phyloP scores from a whole-genome alignment of 495 filamentous ascomycete genomes.

The Aspergillus carlsbadensis region DNA sequence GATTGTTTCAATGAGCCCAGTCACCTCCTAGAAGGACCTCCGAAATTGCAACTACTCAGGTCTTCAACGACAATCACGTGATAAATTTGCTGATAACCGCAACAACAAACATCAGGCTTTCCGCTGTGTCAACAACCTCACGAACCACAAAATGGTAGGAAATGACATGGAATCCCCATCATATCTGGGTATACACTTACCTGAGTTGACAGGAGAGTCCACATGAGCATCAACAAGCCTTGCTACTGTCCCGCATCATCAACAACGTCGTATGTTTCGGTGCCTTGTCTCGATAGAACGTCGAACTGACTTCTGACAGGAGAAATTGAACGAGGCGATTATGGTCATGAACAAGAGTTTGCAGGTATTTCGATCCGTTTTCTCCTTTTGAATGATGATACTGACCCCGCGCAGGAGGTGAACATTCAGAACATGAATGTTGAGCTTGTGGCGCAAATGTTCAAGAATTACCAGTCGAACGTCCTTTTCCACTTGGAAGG shows the following conservation, averaged over 20 bases:
- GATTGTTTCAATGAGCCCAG: no score
- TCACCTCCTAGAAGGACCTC: no score
- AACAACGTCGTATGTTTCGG: slow-evolving; percentile 77
- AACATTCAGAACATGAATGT: slow-evolving; percentile 99
- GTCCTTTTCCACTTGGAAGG: slow-evolving; percentile 97
- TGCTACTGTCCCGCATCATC: slow-evolving; percentile 92
- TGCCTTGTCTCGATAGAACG: slow-evolving; percentile 3
- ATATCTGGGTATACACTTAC: background rate
- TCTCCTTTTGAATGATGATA: background rate
- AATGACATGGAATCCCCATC: background rate
- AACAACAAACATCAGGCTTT: slow-evolving; percentile 19
- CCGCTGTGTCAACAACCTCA: background rate
- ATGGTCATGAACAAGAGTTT: slow-evolving; percentile 89
- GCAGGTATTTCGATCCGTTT: slow-evolving; percentile 55
- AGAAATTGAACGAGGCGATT: slow-evolving; percentile 95
- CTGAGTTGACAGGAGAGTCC: slow-evolving; percentile 74
- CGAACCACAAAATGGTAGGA: slow-evolving; percentile 20
- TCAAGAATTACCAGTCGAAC: slow-evolving; percentile 99
- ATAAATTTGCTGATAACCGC: background rate
- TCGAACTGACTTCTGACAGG: slow-evolving; percentile 50
- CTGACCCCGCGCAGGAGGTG: slow-evolving; percentile 66
- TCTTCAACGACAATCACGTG: background rate
- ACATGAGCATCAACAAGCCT: slow-evolving; percentile 94
- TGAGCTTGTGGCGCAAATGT: slow-evolving; percentile 97
- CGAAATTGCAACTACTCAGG: no score